Conservation (phyloP, 2,329 filamentous ascomycete genomes). For the Erysiphe pulchra region DNA sequence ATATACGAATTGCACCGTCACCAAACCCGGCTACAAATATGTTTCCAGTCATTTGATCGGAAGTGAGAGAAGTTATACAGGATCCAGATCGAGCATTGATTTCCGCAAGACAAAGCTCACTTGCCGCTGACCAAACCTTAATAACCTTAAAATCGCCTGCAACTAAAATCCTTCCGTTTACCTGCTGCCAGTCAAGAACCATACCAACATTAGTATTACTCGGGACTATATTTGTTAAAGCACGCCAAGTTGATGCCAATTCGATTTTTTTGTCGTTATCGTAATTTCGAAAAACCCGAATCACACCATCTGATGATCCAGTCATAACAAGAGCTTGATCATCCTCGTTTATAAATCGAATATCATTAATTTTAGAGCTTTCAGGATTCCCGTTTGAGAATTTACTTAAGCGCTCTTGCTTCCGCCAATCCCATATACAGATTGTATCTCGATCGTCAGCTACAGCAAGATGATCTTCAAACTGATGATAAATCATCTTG, state of each 20-base stretch:
- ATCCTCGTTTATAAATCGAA: slow-evolving; percentile 96
- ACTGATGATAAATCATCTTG: slow-evolving; percentile 93
- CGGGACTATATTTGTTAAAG: slow-evolving; percentile 76
- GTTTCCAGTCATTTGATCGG: slow-evolving; percentile 92
- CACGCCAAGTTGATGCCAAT: slow-evolving; percentile 74
- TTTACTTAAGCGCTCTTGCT: slow-evolving; percentile 43
- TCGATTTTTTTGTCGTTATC: slow-evolving; percentile 52
- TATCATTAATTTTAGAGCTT: slow-evolving; percentile 77
- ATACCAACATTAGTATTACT: slow-evolving; percentile 87
- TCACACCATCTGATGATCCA: slow-evolving; percentile 79
- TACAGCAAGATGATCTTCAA: slow-evolving; percentile 83
- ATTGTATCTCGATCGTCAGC: slow-evolving; percentile 83
- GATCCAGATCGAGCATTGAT: slow-evolving; percentile 86
- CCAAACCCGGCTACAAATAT: slow-evolving; percentile 92
- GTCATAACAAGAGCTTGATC: slow-evolving; percentile 88
- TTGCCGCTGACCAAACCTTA: slow-evolving; percentile 82
- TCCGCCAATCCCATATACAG: slow-evolving; percentile 82
- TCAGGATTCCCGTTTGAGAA: slow-evolving; percentile 90
- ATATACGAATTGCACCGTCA: slow-evolving; percentile 80
- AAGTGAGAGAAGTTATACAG: slow-evolving; percentile 86
- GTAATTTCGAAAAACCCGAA: slow-evolving; percentile 84
- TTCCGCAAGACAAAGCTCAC: slow-evolving; percentile 78
- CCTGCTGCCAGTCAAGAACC: slow-evolving; percentile 97
- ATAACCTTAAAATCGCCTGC: slow-evolving; percentile 92
- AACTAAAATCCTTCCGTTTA: slow-evolving; percentile 82